Evolutionary conservation across 2,329 filamentous ascomycete genomes (phyloP).

Genomic region (Aspergillus pseudoglaucus): DNA sequence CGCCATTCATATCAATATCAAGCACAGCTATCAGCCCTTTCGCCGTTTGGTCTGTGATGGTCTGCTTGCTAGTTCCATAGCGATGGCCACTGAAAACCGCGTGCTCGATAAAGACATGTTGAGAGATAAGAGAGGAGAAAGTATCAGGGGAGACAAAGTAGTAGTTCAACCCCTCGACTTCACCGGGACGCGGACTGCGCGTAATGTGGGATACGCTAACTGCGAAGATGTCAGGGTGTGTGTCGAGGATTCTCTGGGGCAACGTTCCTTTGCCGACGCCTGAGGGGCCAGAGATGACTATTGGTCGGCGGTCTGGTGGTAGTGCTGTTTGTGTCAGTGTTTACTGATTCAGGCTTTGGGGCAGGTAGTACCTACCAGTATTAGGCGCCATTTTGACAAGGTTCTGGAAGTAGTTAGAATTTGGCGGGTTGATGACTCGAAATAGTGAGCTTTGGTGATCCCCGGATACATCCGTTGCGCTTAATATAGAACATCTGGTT

Average conservation of each 20-base stretch:
- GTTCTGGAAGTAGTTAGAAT: too few relatives aligned
- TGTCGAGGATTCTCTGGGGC: slow-evolving; percentile 20
- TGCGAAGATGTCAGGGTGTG: slow-evolving; percentile 23
- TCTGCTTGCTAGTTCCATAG: slow-evolving; percentile 67
- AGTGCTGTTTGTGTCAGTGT: neutral
- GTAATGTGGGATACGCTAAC: slow-evolving; percentile 51
- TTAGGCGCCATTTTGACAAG: too few relatives aligned
- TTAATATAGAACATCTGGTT: too few relatives aligned
- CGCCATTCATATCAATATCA: slow-evolving; percentile 86
- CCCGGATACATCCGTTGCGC: too few relatives aligned
- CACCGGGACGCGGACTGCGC: slow-evolving; percentile 64
- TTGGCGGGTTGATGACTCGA: too few relatives aligned
- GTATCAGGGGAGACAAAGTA: slow-evolving; percentile 59
- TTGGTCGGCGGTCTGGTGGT: slow-evolving; percentile 12
- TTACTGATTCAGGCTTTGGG: too few relatives aligned
- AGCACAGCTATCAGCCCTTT: slow-evolving; percentile 60
- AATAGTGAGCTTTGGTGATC: too few relatives aligned
- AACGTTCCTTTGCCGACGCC: slow-evolving; percentile 27
- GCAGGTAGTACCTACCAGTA: too few relatives aligned
- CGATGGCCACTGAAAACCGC: slow-evolving; percentile 72
- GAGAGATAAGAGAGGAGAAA: slow-evolving; percentile 57
- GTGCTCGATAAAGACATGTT: slow-evolving; percentile 70
- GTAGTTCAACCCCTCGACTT: slow-evolving; percentile 68
- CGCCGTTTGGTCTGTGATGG: slow-evolving; percentile 10
- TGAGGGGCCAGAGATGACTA: slow-evolving; percentile 24